A percentile compares a stretch with the other conserved stretches of the same genome.
Evolutionary conservation across 345 rosid species (phyloP).

Genomic region (Durio zibethinus): DNA sequence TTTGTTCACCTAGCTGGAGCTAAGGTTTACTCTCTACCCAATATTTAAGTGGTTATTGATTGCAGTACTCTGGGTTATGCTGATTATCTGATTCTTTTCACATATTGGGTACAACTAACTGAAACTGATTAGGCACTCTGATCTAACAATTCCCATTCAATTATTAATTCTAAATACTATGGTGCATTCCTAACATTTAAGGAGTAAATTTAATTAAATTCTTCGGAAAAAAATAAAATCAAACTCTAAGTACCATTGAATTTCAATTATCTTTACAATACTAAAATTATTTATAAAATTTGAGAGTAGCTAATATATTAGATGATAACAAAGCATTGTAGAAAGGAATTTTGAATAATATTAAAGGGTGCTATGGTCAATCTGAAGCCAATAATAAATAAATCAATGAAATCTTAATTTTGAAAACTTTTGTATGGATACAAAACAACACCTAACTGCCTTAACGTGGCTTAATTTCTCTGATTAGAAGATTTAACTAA

Average conservation of each 20-base stretch:
- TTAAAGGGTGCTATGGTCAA: neutral
- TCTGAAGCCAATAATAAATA: neutral
- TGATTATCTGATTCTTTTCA: neutral
- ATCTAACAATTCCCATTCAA: neutral
- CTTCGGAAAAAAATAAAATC: neutral
- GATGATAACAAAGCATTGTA: neutral
- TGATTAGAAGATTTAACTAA: neutral
- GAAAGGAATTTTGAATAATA: neutral
- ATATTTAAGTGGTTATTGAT: neutral
- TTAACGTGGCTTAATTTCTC: neutral
- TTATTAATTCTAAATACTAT: neutral
- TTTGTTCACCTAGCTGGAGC: conserved; percentile 57
- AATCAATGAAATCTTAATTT: neutral
- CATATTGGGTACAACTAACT: neutral
- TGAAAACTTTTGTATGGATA: neutral
- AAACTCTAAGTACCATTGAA: neutral
- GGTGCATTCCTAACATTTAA: neutral
- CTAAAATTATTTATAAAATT: neutral
- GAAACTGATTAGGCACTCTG: neutral
- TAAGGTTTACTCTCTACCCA: conserved; percentile 32
- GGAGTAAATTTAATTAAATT: neutral
- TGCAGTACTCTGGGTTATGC: neutral
- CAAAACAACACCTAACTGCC: neutral
- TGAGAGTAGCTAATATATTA: neutral
- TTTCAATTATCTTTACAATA: neutral